Evolutionary conservation across 2,329 filamentous ascomycete genomes (phyloP).

Genomic region (Claviceps sorghi): DNA sequence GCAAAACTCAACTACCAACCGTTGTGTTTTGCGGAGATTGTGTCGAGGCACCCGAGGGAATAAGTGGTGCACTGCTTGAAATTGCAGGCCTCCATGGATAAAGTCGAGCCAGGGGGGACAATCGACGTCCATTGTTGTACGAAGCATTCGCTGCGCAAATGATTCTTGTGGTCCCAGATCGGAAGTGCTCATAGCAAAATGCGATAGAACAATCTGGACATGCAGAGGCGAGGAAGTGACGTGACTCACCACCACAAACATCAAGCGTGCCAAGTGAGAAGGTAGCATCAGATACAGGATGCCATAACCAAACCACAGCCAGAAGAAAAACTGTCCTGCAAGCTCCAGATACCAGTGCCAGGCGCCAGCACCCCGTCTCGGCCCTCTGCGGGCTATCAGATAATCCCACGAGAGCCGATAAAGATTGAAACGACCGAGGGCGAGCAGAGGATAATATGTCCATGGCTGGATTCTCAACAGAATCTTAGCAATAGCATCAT

Average conservation of each 20-base stretch:
- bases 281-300: conserved; percentile 61
- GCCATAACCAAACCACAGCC: conserved; percentile 76
- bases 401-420: conserved; percentile 71
- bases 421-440: conserved; percentile 75
- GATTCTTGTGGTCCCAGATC: conserved; percentile 74
- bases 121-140: conserved; percentile 79
- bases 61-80: conserved; percentile 57
- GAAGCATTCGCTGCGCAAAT: conserved; percentile 79
- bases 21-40: conserved; percentile 48
- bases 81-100: conserved; percentile 57
- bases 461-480: conserved; percentile 63
- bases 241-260: conserved; percentile 69
- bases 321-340: conserved; percentile 63
- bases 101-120: conserved; percentile 60
- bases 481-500: conserved; percentile 58
- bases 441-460: conserved; percentile 69
- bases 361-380: conserved; percentile 60
- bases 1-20: conserved; percentile 47
- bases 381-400: conserved; percentile 54
- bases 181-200: conserved; percentile 86
- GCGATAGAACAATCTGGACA: conserved; percentile 78
- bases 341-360: conserved; percentile 79
- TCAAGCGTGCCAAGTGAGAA: conserved; percentile 50
- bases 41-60: conserved; percentile 55
- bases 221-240: conserved; percentile 70